These are phyloP conservation scores for Escallonia rubra DNA, from an alignment of 129 eudicot genomes.

Conservation along the genomic window DNA sequence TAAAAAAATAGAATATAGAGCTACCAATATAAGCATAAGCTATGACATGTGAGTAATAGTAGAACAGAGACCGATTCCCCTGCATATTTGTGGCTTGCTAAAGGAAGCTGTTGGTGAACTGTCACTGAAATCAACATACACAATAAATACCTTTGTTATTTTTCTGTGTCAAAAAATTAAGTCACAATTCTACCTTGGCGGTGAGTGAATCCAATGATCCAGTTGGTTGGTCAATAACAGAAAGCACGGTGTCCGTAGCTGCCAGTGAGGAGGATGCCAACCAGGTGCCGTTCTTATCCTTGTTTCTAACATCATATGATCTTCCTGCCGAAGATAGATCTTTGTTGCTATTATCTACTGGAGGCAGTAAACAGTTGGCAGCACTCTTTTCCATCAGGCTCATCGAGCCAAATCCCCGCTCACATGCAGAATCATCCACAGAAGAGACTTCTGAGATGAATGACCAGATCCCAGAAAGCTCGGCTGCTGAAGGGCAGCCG, in stretches of 20 bases:
- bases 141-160: neutral
- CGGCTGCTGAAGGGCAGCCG: constrained; percentile 84
- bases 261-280: constrained; percentile 13
- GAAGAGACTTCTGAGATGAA: constrained; percentile 51
- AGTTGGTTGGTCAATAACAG: neutral
- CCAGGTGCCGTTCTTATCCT: constrained; percentile 31
- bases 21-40: neutral
- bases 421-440: constrained; percentile 51
- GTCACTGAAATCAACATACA: neutral
- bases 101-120: neutral
- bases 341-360: constrained; percentile 20
- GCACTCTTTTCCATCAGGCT: constrained; percentile 41
- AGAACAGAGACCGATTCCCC: neutral
- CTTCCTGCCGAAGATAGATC: constrained; percentile 19
- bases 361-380: constrained; percentile 5
- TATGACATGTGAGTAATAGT: neutral
- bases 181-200: constrained; percentile 20
- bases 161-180: neutral
- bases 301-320: constrained; percentile 4
- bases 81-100: neutral
- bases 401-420: constrained; percentile 66
- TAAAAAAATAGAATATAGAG: neutral
- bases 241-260: neutral
- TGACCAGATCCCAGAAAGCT: constrained; percentile 65
- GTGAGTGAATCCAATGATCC: constrained; percentile 23